A percentile compares a stretch with the other conserved stretches of the same genome.
phyloP scores from a whole-genome alignment of 225 moss, liverwort and hornwort genomes.

The Ulota crispa region DNA sequence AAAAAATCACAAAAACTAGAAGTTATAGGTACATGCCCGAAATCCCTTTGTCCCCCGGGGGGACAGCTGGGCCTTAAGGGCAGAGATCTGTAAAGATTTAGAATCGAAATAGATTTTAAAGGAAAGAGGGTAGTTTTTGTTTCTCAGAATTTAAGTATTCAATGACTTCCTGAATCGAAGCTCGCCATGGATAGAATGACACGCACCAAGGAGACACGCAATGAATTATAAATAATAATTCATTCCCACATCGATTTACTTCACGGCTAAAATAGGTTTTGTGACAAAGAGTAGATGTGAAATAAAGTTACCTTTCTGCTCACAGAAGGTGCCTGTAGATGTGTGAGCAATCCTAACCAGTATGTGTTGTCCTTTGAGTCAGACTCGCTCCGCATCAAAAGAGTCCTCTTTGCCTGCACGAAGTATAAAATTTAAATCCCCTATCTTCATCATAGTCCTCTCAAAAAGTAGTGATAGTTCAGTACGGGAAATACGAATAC shows the following conservation, averaged over 20 bases:
- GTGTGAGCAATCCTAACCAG: slow-evolving; percentile 96
- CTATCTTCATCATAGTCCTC: neutral
- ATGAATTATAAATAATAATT: neutral
- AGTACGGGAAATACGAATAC: neutral
- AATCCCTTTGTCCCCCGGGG: too few species aligned
- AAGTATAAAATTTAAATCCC: neutral
- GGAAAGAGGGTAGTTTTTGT: neutral
- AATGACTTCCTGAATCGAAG: too few species aligned
- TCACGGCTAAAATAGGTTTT: neutral
- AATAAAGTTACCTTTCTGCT: slow-evolving; percentile 67
- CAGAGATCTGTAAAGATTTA: neutral
- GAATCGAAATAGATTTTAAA: neutral
- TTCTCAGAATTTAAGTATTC: too few species aligned
- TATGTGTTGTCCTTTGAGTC: slow-evolving; percentile 99
- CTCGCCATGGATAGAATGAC: too few species aligned
- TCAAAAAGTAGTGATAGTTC: neutral
- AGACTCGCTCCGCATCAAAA: slow-evolving; percentile 95
- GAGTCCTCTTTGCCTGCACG: slow-evolving; percentile 93
- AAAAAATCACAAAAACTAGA: too few species aligned
- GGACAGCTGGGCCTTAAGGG: too few species aligned
- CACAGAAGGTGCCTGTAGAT: slow-evolving; percentile 94
- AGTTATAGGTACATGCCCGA: too few species aligned
- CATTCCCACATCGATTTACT: neutral
- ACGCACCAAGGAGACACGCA: neutral
- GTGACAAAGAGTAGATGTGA: neutral